A percentile compares a stretch with the other conserved stretches of the same genome.
Conservation (phyloP, 2,329 filamentous ascomycete genomes). For the Dothidotthia symphoricarpi region DNA sequence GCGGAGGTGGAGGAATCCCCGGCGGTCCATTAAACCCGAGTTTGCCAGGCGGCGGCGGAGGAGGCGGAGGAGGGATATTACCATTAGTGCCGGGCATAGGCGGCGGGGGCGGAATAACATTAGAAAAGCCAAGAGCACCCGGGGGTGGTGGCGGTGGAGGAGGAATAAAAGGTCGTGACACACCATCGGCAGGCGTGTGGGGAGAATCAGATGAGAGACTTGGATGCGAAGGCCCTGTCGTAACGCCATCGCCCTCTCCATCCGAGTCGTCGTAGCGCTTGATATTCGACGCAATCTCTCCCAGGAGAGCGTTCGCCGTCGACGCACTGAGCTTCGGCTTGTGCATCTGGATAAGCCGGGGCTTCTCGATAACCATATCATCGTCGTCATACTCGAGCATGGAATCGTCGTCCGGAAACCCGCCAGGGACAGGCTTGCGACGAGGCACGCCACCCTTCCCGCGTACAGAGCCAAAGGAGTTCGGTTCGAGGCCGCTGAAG, state of each 20-base stretch:
- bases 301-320: constrained; percentile 65
- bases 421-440: constrained; percentile 41
- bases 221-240: constrained; percentile 72
- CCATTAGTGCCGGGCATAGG: constrained; percentile 49
- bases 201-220: constrained; percentile 71
- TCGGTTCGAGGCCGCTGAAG: constrained; percentile 61
- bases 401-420: constrained; percentile 40
- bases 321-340: constrained; percentile 64
- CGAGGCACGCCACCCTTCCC: constrained; percentile 43
- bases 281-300: constrained; percentile 73
- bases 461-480: constrained; percentile 58
- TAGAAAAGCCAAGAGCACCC: constrained; percentile 39
- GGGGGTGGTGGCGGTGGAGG: constrained; percentile 50
- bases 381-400: constrained; percentile 46
- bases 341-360: constrained; percentile 74
- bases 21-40: constrained; percentile 39
- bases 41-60: constrained; percentile 51
- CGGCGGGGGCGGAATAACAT: constrained; percentile 45
- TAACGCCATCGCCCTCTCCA: constrained; percentile 67
- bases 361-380: constrained; percentile 71
- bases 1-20: constrained; percentile 48
- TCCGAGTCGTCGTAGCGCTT: constrained; percentile 72
- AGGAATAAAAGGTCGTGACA: constrained; percentile 39
- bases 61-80: constrained; percentile 48
- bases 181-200: constrained; percentile 62